A percentile compares a stretch with the other conserved stretches of the same genome.
These are phyloP conservation scores for Penicillium ochrochloron DNA, from an alignment of 495 filamentous ascomycete species.

Conservation along the genomic window DNA sequence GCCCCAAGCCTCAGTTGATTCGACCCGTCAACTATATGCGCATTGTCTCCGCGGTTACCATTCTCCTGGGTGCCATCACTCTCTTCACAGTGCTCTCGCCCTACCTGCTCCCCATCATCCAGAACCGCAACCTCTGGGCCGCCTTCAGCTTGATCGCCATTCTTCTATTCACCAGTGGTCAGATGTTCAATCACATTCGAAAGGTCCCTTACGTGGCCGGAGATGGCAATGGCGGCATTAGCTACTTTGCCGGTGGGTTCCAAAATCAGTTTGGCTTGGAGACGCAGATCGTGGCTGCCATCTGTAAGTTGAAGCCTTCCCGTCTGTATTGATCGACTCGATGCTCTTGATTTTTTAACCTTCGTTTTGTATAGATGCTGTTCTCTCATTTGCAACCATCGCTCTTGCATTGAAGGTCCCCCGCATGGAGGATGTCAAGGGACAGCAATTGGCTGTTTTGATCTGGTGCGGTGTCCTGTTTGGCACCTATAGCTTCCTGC, in stretches of 20 bases:
- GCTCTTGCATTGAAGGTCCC: constrained; percentile 89
- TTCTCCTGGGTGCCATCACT: constrained; percentile 68
- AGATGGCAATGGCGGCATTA: constrained; percentile 83
- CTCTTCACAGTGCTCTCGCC: constrained; percentile 76
- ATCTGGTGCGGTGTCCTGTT: constrained; percentile 82
- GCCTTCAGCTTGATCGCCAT: constrained; percentile 87
- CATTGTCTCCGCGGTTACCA: constrained; percentile 68
- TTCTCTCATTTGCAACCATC: constrained; percentile 91
- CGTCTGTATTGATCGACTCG: neutral
- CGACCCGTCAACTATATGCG: constrained; percentile 88
- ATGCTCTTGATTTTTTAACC: constrained; percentile 15
- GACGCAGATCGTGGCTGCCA: constrained; percentile 92
- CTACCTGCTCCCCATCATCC: constrained; percentile 81
- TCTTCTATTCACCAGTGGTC: constrained; percentile 91
- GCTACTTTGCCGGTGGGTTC: constrained; percentile 92
- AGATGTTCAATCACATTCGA: constrained; percentile 99
- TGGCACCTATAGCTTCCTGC: constrained; percentile 86
- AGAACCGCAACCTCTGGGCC: constrained; percentile 93
- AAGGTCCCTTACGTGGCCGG: constrained; percentile 94
- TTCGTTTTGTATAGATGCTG: constrained; percentile 66
- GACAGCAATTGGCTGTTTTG: constrained; percentile 80
- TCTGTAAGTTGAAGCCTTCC: constrained; percentile 71
- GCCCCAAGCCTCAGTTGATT: constrained; percentile 72
- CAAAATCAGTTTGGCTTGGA: constrained; percentile 95
- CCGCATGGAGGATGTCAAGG: constrained; percentile 73